These are phyloP conservation scores for Solanum lignicaule DNA, from an alignment of 257 asterid genomes.

Conservation along the genomic window DNA sequence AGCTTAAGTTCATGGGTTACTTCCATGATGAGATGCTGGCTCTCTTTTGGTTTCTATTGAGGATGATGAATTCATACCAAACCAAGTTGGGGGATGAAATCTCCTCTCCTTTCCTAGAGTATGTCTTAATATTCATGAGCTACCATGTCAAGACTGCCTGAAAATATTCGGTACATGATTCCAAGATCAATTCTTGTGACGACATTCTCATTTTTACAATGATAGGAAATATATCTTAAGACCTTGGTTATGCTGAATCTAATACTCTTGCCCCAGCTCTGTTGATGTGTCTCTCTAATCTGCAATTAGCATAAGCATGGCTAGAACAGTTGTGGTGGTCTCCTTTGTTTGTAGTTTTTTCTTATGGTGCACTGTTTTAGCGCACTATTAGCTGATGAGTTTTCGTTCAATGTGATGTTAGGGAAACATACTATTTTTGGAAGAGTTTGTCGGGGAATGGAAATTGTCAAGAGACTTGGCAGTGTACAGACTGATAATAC, in stretches of 20 bases:
- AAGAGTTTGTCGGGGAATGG: constrained; percentile 92
- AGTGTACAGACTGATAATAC: constrained; percentile 97
- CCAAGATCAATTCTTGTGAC: background rate
- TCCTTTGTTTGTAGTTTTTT: background rate
- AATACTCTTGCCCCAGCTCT: background rate
- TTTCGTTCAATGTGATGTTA: constrained; percentile 10
- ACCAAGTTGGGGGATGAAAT: background rate
- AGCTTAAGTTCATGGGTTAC: background rate
- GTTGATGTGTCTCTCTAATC: background rate
- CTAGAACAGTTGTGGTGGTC: background rate
- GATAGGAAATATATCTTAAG: background rate
- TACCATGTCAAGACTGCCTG: background rate
- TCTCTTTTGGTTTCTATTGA: background rate
- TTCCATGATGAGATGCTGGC: background rate
- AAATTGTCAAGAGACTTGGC: constrained; percentile 91
- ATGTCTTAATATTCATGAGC: background rate
- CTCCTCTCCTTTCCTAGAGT: background rate
- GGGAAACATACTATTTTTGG: constrained; percentile 97
- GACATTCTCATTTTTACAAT: background rate
- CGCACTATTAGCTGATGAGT: background rate
- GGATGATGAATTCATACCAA: background rate
- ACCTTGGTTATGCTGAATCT: background rate
- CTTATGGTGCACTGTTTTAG: background rate
- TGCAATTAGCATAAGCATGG: background rate
- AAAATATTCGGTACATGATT: background rate